phyloP scores from a whole-genome alignment of 176 grass and related monocot genomes.

The Carex kokanica region DNA sequence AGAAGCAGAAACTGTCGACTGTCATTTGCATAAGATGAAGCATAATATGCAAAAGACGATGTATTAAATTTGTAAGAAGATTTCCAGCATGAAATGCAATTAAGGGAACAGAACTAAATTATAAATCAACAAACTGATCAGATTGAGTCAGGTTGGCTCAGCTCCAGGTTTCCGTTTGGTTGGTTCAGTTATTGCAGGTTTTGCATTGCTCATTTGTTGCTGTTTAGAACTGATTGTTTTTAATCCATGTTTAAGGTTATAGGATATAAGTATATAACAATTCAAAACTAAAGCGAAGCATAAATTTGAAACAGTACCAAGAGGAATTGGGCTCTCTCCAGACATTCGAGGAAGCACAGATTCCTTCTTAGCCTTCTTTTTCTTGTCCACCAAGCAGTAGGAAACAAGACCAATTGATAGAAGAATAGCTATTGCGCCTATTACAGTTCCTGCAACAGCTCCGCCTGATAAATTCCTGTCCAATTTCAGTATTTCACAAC shows the following conservation, averaged over 20 bases:
- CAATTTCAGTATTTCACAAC: constrained; percentile 14
- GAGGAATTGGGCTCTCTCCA: constrained; percentile 46
- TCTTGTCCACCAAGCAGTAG: constrained; percentile 41
- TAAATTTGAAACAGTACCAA: constrained; percentile 28
- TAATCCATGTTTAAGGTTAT: neutral
- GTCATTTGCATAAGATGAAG: neutral
- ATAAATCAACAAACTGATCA: too few species aligned
- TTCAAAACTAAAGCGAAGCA: neutral
- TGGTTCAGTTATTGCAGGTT: neutral
- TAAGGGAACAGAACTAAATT: too few species aligned
- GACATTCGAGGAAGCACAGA: constrained; percentile 39
- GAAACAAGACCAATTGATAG: constrained; percentile 31
- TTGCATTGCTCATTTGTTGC: neutral
- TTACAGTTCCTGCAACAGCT: constrained; percentile 62
- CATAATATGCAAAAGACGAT: neutral
- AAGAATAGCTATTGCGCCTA: constrained; percentile 40
- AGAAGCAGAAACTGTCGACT: neutral
- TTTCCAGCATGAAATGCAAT: neutral
- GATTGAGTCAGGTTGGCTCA: neutral
- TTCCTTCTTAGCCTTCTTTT: constrained; percentile 46
- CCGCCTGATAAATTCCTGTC: constrained; percentile 28
- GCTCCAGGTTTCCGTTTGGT: neutral
- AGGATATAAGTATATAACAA: neutral
- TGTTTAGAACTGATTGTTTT: neutral
- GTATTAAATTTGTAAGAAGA: neutral